phyloP scores from a whole-genome alignment of 257 asterid genomes.

The Nicotiana paniculata region DNA sequence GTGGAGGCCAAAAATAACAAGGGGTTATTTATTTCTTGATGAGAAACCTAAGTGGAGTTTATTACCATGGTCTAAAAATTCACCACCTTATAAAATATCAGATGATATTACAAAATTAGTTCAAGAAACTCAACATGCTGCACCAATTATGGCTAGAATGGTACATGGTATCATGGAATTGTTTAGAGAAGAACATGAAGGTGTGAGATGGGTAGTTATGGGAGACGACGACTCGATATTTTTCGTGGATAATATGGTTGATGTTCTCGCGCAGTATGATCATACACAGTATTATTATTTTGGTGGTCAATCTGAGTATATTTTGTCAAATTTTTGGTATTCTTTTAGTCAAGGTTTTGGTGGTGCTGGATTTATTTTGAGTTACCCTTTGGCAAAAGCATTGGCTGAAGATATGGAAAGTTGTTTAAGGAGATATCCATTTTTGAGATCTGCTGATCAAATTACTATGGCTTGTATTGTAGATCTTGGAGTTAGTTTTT shows the following conservation, averaged over 20 bases:
- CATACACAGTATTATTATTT: constrained; percentile 43
- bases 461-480: constrained; percentile 51
- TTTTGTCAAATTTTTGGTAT: constrained; percentile 41
- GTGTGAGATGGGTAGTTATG: constrained; percentile 55
- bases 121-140: constrained; percentile 22
- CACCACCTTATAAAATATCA: constrained; percentile 48
- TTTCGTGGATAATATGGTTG: constrained; percentile 48
- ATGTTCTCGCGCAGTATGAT: constrained; percentile 39
- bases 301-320: constrained; percentile 55
- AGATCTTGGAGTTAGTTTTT: constrained; percentile 48
- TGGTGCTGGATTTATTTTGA: constrained; percentile 54
- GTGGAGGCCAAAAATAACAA: constrained; percentile 58
- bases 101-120: constrained; percentile 26
- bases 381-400: constrained; percentile 46
- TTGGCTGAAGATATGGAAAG: constrained; percentile 43
- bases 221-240: constrained; percentile 56
- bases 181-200: constrained; percentile 30
- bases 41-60: constrained; percentile 33
- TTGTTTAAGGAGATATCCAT: constrained; percentile 39
- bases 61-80: constrained; percentile 50
- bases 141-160: constrained; percentile 44
- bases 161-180: constrained; percentile 48
- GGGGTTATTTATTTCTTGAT: constrained; percentile 48
- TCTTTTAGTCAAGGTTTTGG: constrained; percentile 61
- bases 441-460: constrained; percentile 37